These are phyloP conservation scores for Pyrenopolyporus hunteri DNA, from an alignment of 495 filamentous ascomycete genomes.

Conservation along the genomic window DNA sequence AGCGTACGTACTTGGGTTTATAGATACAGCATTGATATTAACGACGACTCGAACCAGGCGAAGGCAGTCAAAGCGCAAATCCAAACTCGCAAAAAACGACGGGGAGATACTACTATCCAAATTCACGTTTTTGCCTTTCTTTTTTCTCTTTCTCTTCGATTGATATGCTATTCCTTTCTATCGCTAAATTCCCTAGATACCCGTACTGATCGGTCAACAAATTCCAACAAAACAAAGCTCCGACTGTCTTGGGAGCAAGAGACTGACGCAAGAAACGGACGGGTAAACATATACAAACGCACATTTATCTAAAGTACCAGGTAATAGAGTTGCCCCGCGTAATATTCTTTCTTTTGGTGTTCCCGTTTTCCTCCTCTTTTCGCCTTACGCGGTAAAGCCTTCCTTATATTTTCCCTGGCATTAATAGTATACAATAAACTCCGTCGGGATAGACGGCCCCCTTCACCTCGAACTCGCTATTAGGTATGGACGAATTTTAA, in stretches of 20 bases:
- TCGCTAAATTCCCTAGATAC: conserved; percentile 2
- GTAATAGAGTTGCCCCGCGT: conserved; percentile 34
- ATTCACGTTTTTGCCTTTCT: neutral
- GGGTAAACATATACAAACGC: conserved; percentile 36
- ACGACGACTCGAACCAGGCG: no score
- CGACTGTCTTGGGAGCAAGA: conserved; percentile 11
- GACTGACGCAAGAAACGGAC: conserved; percentile 15
- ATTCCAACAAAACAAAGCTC: conserved; percentile 9
- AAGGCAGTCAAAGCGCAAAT: no score
- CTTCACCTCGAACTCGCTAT: conserved; percentile 11
- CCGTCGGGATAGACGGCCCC: neutral
- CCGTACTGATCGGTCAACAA: conserved; percentile 1
- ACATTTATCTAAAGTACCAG: conserved; percentile 21
- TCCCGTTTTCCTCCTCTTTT: conserved; percentile 27
- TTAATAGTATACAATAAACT: conserved; percentile 23
- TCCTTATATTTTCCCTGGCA: conserved; percentile 14
- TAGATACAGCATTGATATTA: no score
- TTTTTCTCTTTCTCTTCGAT: conserved; percentile 26
- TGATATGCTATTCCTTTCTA: conserved; percentile 23
- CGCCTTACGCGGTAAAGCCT: neutral
- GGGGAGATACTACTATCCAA: neutral
- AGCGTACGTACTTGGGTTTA: no score
- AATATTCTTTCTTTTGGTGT: conserved; percentile 14
- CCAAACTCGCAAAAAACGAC: no score
- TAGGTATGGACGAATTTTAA: conserved; percentile 5